Base-by-base conservation (phyloP, 2,329 filamentous ascomycete genomes). In the Cytospora leucostoma region DNA sequence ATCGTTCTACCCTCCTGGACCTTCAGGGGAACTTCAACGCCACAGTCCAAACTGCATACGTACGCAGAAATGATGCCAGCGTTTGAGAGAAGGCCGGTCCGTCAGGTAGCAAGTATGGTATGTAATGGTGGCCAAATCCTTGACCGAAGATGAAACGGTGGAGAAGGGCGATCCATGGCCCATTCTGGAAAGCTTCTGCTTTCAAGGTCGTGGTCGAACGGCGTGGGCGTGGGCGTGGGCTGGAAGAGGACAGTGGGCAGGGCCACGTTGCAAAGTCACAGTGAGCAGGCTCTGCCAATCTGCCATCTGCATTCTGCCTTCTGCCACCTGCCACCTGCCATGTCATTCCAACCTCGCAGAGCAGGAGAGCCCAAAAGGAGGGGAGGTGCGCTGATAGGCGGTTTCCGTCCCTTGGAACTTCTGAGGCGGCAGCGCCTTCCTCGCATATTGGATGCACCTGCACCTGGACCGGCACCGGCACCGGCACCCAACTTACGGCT, bases 21-120 rank as follows among this genome's bases (percentile, higher is more conserved):
- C 17, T 21, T 27, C 47, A 59, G 47, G 56, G 38, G 12, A 12
- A 17, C 38, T 44, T 15, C 13, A 44, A 13, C 11, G 17, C 15
- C 38, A 27, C 10, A 47, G 17, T 47, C 4, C 10, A n/a, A n/a
- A 51, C 19, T 54, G 38, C 13, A n/a, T 47, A 47, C 40, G 40
- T 19, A 47, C n/a, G 40, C n/a, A 47, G n/a, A 19, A 21, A 21
- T 47, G 49, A 54, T 33, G 51, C 33, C 37, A 33, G 37, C 34
- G 56, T 53, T 51, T 56, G 61, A 58, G 61, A 55, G 56, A 55
- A 55, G 32, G 61, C 55, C 61, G 61, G 61, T 50, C 56, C 61
- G 61, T 55, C 44, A 52, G 21, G 15, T 33, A 27, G 19, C 19
- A 12, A 19, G 44, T 3, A 19, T 7, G 17, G 13, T n/a, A 47